A percentile compares a stretch with the other conserved stretches of the same genome.
Conservation (phyloP, 176 grass and related monocot species). For the Oropetium thomaeum region DNA sequence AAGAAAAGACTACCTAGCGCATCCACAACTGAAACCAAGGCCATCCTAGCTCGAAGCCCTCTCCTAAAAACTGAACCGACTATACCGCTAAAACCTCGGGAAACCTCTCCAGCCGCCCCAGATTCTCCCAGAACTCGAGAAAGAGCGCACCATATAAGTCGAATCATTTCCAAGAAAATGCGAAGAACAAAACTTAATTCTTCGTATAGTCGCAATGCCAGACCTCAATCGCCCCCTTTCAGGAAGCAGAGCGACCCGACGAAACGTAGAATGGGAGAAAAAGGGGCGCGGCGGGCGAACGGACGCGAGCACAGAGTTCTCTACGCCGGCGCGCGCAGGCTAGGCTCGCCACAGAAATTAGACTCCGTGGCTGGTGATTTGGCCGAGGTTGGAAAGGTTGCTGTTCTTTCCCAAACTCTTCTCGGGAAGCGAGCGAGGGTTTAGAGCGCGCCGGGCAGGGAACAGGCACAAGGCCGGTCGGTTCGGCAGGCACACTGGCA, state of each 20-base stretch:
- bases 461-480: no score
- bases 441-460: neutral
- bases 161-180: no score
- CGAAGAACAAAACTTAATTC: neutral
- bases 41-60: no score
- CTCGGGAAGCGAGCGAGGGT: neutral
- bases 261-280: neutral
- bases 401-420: neutral
- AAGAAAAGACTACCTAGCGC: neutral
- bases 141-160: neutral
- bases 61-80: no score
- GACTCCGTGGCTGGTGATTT: neutral
- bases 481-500: no score
- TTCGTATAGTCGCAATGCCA: neutral
- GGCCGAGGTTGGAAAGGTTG: neutral
- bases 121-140: neutral
- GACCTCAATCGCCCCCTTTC: constrained; percentile 10
- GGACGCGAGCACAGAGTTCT: neutral
- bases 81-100: neutral
- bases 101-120: no score
- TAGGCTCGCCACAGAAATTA: neutral
- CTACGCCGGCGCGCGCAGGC: neutral
- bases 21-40: neutral
- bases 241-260: neutral
- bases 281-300: neutral